Percentiles rank a stretch among this genome's conserved stretches.
These are phyloP conservation scores for Aspergillus sojae DNA, from an alignment of 2,329 filamentous ascomycete species.

Conservation along the genomic window DNA sequence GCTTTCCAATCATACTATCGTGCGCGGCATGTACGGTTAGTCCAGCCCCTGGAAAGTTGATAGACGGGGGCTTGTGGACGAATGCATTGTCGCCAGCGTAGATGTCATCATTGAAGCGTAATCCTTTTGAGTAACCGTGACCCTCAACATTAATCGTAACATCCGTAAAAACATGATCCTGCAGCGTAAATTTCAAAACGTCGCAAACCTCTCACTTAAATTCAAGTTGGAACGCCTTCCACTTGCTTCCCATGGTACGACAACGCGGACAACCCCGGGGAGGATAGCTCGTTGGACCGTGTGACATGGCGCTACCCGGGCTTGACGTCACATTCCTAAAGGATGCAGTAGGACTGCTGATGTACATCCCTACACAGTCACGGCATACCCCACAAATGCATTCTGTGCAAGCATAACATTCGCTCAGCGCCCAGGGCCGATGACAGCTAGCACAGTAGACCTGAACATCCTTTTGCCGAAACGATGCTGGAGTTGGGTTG, in stretches of 20 bases:
- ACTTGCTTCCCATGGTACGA: conserved; percentile 48
- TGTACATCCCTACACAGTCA: conserved; percentile 68
- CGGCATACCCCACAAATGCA: conserved; percentile 66
- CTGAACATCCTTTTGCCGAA: conserved; percentile 61
- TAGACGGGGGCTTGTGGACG: not conserved
- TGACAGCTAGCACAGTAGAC: conserved; percentile 93
- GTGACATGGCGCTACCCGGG: conserved; percentile 31
- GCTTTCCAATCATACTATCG: conserved; percentile 26
- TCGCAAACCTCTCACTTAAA: conserved; percentile 40
- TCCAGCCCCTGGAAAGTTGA: not conserved
- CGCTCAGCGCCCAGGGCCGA: conserved; percentile 72
- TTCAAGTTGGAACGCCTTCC: conserved; percentile 53
- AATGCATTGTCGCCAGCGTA: conserved; percentile 10
- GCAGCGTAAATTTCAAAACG: not conserved
- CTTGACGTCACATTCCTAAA: conserved; percentile 41
- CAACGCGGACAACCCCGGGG: conserved; percentile 50
- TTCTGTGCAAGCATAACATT: conserved; percentile 38
- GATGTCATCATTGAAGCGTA: conserved; percentile 26
- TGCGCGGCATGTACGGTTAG: not conserved
- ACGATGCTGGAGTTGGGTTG: conserved; percentile 57
- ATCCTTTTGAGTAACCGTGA: conserved; percentile 22
- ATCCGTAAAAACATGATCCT: conserved; percentile 30
- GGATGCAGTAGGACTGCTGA: conserved; percentile 44
- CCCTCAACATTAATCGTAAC: conserved; percentile 32
- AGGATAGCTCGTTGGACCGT: conserved; percentile 42